Conservation (phyloP, 2,329 filamentous ascomycete species). For the Acarospora socialis region DNA sequence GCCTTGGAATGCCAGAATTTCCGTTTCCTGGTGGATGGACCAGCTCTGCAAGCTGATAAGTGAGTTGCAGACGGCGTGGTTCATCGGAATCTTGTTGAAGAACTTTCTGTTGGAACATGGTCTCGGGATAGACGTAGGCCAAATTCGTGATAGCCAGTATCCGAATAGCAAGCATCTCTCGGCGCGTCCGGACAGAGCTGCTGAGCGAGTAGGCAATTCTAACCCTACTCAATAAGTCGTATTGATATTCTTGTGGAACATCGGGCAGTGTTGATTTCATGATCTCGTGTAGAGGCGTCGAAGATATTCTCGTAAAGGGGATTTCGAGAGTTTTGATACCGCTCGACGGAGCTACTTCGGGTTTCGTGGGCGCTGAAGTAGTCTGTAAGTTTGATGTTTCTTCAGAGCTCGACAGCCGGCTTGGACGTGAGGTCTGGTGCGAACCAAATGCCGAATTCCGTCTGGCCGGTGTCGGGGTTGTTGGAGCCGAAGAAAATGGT, state of each 20-base stretch:
- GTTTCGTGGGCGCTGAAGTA: conserved; percentile 23
- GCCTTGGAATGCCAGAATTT: conserved; percentile 52
- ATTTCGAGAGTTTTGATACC: conserved; percentile 49
- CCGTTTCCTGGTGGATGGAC: conserved; percentile 69
- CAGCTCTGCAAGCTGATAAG: conserved; percentile 83
- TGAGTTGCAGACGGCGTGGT: conserved; percentile 73
- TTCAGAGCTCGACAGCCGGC: conserved; percentile 28
- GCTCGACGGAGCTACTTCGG: conserved; percentile 22
- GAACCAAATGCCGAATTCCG: conserved; percentile 47
- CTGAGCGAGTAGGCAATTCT: conserved; percentile 71
- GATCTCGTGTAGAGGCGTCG: conserved; percentile 42
- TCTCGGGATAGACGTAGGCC: conserved; percentile 74
- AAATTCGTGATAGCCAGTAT: conserved; percentile 81
- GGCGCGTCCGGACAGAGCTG: conserved; percentile 49
- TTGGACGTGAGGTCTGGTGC: conserved; percentile 38
- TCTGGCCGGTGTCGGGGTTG: conserved; percentile 64
- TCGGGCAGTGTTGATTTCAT: conserved; percentile 43
- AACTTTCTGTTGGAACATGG: conserved; percentile 71
- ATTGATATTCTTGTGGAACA: conserved; percentile 58
- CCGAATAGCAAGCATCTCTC: conserved; percentile 64
- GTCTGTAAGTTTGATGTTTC: conserved; percentile 38
- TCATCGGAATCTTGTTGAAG: conserved; percentile 80
- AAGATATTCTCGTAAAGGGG: conserved; percentile 39
- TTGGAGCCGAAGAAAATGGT: conserved; percentile 36
- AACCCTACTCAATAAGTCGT: conserved; percentile 72